Base-by-base conservation (phyloP, 345 rosid genomes). In the Eutrema heterophyllum region DNA sequence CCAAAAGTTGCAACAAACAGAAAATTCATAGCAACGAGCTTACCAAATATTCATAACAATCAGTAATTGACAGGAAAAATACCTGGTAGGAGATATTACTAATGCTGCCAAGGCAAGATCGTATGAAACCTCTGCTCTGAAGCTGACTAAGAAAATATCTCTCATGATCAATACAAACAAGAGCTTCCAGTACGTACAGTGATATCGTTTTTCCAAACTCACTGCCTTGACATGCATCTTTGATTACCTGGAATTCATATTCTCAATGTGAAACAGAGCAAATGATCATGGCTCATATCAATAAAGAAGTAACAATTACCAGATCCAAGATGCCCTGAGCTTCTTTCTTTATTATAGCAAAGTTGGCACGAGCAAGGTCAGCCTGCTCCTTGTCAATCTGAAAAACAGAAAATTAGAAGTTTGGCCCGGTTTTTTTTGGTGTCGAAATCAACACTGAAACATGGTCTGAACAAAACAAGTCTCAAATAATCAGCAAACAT, bases 331-430 rank as follows among this genome's bases (percentile, higher is more conserved):
- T 77, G 67, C 90, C 82, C 72, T 86, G 98, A 62, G 90, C 93
- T 76, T 94, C 98, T 81, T 87, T 94, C 80, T 86, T 84, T 71
- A 94, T 38, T 57, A 91, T 85, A 50, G 90, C 83, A 79, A 94
- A 91, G 81, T 91, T 89, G 30, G 91, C 87, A 64, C 79, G 92
- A 32, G 90, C 88, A 74, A 94, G 87, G 61, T 91, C 97, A 39
- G 88, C 88, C 74, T 94, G 98, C 59, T 94, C 98, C 84, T 82
- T 86, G 81, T 89, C 88, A 68, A 91, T 78, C 97, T 93, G 86
- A 53, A 78, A 81, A 68, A 72, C 32, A 61, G 50, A 59, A 16
- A 50, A 70, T 21, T 21, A 21, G 24, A 21, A 21, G 24, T 21
- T 21, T 21, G 24, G 24, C 24, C 24, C 24, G 24, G 24, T 21